Conservation (phyloP, 768 basidiomycete species). For the Lyophyllum atratum region DNA sequence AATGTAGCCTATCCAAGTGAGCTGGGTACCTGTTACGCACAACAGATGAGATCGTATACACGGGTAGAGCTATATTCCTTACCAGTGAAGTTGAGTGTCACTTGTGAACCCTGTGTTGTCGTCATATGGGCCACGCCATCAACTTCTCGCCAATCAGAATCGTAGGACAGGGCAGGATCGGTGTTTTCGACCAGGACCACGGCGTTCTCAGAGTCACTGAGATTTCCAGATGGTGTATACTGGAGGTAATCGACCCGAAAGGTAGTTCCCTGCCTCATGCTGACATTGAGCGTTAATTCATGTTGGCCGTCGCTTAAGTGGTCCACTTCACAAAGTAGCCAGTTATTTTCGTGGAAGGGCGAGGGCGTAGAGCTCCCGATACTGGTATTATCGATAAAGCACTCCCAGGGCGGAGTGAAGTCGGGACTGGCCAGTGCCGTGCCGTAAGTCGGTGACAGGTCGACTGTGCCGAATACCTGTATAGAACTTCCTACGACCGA, state of each 20-base stretch:
- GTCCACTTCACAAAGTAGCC: background rate
- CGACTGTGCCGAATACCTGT: conserved; percentile 21
- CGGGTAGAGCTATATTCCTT: background rate
- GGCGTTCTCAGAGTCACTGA: background rate
- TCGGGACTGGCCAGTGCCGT: background rate
- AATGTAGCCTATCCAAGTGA: conserved; percentile 11
- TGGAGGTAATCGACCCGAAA: conserved; percentile 4
- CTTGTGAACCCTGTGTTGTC: background rate
- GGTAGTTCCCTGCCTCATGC: background rate
- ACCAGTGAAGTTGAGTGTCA: conserved; percentile 5
- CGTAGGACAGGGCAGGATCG: background rate
- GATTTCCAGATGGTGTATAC: background rate
- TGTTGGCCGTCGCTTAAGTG: background rate
- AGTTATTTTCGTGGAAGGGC: conserved; percentile 1
- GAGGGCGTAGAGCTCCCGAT: background rate
- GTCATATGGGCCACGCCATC: background rate
- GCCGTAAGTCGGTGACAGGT: conserved; percentile 9
- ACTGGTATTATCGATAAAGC: conserved; percentile 23
- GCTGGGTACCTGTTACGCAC: background rate
- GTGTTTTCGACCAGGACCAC: background rate
- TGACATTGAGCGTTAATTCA: conserved; percentile 4
- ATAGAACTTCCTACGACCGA: conserved; percentile 9
- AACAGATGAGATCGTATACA: background rate
- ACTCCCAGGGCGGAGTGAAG: conserved; percentile 23
- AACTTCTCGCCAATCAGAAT: background rate